These are phyloP conservation scores for Cladosporium sp. DNA, from an alignment of 2,329 filamentous ascomycete species.

Conservation along the genomic window DNA sequence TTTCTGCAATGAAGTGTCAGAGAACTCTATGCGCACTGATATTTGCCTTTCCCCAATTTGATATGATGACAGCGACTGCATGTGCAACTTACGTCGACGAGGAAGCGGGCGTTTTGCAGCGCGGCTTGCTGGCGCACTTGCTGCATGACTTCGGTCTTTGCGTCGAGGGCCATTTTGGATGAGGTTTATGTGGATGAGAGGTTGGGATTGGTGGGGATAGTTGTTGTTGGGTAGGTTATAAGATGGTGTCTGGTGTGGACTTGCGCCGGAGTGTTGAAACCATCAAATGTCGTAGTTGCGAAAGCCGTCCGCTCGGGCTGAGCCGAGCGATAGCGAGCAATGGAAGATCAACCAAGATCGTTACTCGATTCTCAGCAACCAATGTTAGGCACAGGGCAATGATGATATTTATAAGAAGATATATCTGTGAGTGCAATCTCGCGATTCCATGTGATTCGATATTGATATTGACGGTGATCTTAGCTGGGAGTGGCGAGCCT, in stretches of 20 bases:
- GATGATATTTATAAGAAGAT: not conserved
- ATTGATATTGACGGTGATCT: not conserved
- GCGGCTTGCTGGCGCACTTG: slow-evolving; percentile 55
- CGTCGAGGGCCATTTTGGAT: slow-evolving; percentile 37
- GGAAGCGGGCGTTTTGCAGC: slow-evolving; percentile 51
- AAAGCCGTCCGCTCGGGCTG: not conserved
- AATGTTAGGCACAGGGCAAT: not conserved
- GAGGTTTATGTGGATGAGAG: not conserved
- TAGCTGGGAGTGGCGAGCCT: not conserved
- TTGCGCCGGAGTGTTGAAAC: not conserved
- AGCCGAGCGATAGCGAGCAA: not conserved
- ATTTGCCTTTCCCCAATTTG: not conserved
- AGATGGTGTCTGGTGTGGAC: not conserved
- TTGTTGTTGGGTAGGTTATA: not conserved
- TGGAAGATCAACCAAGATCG: not conserved
- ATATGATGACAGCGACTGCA: not conserved
- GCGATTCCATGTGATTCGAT: not conserved
- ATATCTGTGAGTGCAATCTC: not conserved
- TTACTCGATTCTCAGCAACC: not conserved
- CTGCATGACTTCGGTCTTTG: slow-evolving; percentile 51
- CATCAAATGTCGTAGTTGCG: slow-evolving; percentile 2
- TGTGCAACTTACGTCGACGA: slow-evolving; percentile 46
- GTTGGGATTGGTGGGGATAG: not conserved
- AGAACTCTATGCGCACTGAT: not conserved
- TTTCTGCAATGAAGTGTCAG: slow-evolving; percentile 42